A percentile compares a stretch with the other conserved stretches of the same genome.
These are phyloP conservation scores for Vitis labrusca DNA, from an alignment of 164 flowering plant genomes.

Conservation along the genomic window DNA sequence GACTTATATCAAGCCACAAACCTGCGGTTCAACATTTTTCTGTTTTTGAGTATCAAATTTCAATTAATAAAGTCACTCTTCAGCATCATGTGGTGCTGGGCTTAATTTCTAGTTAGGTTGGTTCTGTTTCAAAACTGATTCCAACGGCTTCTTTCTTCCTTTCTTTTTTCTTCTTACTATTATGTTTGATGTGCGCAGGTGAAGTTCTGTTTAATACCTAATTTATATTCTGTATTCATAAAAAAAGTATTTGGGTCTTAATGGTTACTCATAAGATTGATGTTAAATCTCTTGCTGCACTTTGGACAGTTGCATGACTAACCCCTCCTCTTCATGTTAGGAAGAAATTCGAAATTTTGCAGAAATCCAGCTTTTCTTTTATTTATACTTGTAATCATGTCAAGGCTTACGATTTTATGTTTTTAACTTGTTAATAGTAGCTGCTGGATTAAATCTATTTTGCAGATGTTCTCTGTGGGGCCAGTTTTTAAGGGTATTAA, in stretches of 20 bases:
- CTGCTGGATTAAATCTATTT: not conserved
- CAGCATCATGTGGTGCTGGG: too few species aligned
- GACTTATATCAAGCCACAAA: too few species aligned
- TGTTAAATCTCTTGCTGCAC: not conserved
- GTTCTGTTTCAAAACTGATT: too few species aligned
- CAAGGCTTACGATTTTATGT: not conserved
- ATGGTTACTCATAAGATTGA: too few species aligned
- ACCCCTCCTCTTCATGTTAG: not conserved
- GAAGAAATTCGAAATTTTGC: not conserved
- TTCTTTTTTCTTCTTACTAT: not conserved
- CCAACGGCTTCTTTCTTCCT: too few species aligned
- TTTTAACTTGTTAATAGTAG: not conserved
- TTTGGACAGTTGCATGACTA: not conserved
- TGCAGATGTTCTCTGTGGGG: constrained; percentile 76
- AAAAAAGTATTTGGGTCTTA: not conserved
- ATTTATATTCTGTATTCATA: not conserved
- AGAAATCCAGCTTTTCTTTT: not conserved
- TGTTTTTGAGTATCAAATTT: too few species aligned
- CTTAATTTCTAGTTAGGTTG: too few species aligned
- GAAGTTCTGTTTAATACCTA: not conserved
- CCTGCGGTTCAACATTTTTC: too few species aligned
- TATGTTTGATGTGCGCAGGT: not conserved
- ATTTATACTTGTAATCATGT: not conserved
- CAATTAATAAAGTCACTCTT: too few species aligned
- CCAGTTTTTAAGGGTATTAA: constrained; percentile 86